Percentiles rank a stretch among this genome's conserved stretches.
These are phyloP conservation scores for Hypoxylon sp. DNA, from an alignment of 2,329 filamentous ascomycete species.

Conservation along the genomic window DNA sequence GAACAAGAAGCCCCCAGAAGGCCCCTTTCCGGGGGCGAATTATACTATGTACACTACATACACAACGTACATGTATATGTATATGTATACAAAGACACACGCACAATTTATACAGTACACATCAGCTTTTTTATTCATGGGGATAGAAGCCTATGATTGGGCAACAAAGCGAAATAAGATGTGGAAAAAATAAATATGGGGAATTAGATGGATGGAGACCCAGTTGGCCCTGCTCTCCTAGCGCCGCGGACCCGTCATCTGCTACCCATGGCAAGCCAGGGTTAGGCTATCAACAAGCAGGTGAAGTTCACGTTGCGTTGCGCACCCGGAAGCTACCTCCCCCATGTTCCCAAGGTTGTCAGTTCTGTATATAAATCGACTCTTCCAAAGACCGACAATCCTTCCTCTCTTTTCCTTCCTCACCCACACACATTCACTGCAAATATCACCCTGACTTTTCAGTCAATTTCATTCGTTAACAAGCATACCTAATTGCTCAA, in stretches of 20 bases:
- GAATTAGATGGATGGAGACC: slow-evolving; percentile 36
- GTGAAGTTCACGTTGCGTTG: slow-evolving; percentile 42
- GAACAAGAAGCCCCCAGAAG: slow-evolving; percentile 25
- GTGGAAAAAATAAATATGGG: slow-evolving; percentile 45
- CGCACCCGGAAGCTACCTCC: slow-evolving; percentile 42
- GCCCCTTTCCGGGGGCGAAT: slow-evolving; percentile 21
- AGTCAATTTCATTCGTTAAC: slow-evolving; percentile 73
- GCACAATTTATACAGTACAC: slow-evolving; percentile 20
- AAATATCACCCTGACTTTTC: slow-evolving; percentile 65
- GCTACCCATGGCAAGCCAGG: slow-evolving; percentile 17
- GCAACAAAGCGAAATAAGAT: slow-evolving; percentile 50
- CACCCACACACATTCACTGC: slow-evolving; percentile 66
- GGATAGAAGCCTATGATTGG: slow-evolving; percentile 42
- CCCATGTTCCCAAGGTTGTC: slow-evolving; percentile 44
- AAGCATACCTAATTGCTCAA: slow-evolving; percentile 53
- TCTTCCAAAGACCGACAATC: slow-evolving; percentile 58
- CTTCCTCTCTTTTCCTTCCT: slow-evolving; percentile 57
- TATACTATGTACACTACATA: slow-evolving; percentile 17
- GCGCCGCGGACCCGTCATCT: slow-evolving; percentile 37
- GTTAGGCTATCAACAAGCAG: slow-evolving; percentile 37
- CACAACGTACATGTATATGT: slow-evolving; percentile 1
- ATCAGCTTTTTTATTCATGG: slow-evolving; percentile 20
- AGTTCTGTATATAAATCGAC: slow-evolving; percentile 64
- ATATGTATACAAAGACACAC: slow-evolving; percentile 5
- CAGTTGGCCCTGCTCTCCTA: slow-evolving; percentile 31